These are phyloP conservation scores for Sclerotinia spermophila DNA, from an alignment of 2,329 filamentous ascomycete genomes.

Conservation along the genomic window DNA sequence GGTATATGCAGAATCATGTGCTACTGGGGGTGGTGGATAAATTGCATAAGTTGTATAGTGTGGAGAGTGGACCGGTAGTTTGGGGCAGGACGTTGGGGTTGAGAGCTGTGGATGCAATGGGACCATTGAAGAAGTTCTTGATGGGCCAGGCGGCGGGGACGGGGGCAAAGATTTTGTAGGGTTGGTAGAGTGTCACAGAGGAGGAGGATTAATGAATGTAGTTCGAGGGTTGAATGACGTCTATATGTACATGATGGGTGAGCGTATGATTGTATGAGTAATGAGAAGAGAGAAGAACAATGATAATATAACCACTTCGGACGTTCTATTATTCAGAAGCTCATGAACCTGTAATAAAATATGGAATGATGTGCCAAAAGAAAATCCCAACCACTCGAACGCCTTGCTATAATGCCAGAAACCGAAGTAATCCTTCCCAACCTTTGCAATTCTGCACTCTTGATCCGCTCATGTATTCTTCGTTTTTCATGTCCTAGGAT, in stretches of 20 bases:
- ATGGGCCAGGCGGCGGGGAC: constrained; percentile 70
- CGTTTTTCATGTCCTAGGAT: background rate
- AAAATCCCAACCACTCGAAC: background rate
- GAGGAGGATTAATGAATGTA: background rate
- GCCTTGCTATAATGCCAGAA: constrained; percentile 13
- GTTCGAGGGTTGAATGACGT: background rate
- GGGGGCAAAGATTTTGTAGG: constrained; percentile 45
- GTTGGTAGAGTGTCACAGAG: background rate
- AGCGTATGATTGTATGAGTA: constrained; percentile 1
- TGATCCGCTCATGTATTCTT: background rate
- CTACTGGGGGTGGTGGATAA: constrained; percentile 82
- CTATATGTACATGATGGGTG: background rate
- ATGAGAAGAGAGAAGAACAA: background rate
- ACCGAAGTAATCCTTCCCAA: background rate
- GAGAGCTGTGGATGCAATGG: constrained; percentile 68
- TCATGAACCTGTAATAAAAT: background rate
- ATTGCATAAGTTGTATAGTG: constrained; percentile 87
- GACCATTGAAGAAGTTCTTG: constrained; percentile 75
- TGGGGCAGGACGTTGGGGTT: constrained; percentile 75
- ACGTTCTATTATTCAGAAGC: background rate
- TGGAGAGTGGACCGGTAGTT: constrained; percentile 74
- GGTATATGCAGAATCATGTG: constrained; percentile 78
- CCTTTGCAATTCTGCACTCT: background rate
- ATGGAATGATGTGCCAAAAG: background rate
- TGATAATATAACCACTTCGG: background rate